Evolutionary conservation across 164 flowering plant species (phyloP), one percentile per base, ranked within the genome.

Genomic region (Liriodendron chinense): DNA sequence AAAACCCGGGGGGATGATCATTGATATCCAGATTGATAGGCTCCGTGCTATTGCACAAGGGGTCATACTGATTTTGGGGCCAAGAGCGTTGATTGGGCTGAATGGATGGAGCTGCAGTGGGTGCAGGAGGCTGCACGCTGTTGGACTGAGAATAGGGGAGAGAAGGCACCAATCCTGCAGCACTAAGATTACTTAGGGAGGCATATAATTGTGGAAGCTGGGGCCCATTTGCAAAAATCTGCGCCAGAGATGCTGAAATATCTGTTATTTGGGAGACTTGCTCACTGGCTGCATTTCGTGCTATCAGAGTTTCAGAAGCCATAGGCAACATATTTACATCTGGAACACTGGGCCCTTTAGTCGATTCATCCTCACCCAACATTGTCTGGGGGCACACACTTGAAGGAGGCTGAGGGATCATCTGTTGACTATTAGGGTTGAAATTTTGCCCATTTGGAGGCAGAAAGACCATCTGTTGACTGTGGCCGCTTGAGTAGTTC

Each of bases 221-320:
- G 78, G 83, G 86, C 25, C 80, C 81, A 65, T 84, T 84, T 75
- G 81, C 87, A 77, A 92, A 72, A 48, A 85, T 77, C 80, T 87
- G 91, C 23, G 86, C 90, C 64, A 86, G 72, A 62, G 92, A 86
- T 18, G 83, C 87, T 64, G 89, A 81, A 74, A 88, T 71, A 75
- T 84, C 81, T 50, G 85, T 73, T 53, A 88, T 18, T 64, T 86
- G 87, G 23, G 81, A 79, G 68, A 83, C 82, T 71, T 84, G 85
- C 67, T 86, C 88, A 64, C 71, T 74, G 59, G 81, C 86, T n/a
- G 47, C 7, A 72, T 73, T 84, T 28, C 72, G 83, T 70, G 75
- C 53, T 14, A 68, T 73, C 7, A 77, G 59, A 65, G 47, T 43
- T 65, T 74, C 82, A 75, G 87, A 74, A 70, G 72, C 68, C 25